A percentile compares a stretch with the other conserved stretches of the same genome.
These are phyloP conservation scores for Coriaria nepalensis DNA, from an alignment of 306 rosid genomes.

Conservation along the genomic window DNA sequence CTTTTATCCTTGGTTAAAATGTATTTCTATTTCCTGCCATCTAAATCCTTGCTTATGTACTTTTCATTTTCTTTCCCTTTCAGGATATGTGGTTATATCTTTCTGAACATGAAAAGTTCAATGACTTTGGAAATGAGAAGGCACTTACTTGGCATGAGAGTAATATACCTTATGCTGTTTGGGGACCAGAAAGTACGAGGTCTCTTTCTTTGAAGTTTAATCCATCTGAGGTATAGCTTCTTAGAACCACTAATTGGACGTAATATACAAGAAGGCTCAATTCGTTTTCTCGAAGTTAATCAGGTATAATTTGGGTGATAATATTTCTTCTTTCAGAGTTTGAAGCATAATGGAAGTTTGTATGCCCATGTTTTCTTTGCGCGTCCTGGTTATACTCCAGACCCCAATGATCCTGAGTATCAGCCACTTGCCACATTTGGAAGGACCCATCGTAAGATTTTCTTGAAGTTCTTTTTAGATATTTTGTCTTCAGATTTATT, in stretches of 20 bases:
- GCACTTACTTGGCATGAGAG: constrained; percentile 91
- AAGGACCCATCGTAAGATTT: constrained; percentile 50
- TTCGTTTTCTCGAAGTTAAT: not conserved
- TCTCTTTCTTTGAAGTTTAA: constrained; percentile 42
- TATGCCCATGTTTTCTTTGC: constrained; percentile 85
- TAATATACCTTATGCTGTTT: constrained; percentile 65
- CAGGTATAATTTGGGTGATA: not conserved
- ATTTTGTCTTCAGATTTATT: not conserved
- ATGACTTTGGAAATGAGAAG: constrained; percentile 55
- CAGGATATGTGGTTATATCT: constrained; percentile 97
- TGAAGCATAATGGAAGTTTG: constrained; percentile 73
- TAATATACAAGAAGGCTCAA: no score
- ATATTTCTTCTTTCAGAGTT: constrained; percentile 31
- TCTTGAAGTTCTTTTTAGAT: not conserved
- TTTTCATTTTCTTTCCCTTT: constrained; percentile 11
- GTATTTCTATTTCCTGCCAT: not conserved
- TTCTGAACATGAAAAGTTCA: constrained; percentile 62
- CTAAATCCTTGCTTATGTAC: not conserved
- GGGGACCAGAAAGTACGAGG: constrained; percentile 62
- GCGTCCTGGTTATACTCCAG: constrained; percentile 73
- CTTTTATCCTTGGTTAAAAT: no score
- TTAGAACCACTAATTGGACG: not conserved
- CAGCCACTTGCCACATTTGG: constrained; percentile 66
- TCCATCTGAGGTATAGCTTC: constrained; percentile 60
- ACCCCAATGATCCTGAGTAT: constrained; percentile 84